A percentile compares a stretch with the other conserved stretches of the same genome.
Conservation (phyloP, 1,139 yeast species). For the Komagataea norvegica region DNA sequence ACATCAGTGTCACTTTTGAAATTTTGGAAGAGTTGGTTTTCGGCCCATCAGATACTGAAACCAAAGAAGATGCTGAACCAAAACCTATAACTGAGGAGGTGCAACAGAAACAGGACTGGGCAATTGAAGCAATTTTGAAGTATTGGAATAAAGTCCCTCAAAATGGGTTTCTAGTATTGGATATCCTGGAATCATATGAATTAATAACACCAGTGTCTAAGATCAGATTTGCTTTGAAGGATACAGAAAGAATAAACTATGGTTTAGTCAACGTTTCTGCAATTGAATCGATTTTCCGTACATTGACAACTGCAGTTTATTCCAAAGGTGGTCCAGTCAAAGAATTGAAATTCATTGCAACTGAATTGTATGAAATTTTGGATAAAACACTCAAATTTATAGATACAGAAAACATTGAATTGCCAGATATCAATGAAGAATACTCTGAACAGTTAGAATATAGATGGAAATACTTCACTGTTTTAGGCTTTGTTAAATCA, state of each 20-base stretch:
- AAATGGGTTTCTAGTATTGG: constrained; percentile 69
- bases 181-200: constrained; percentile 51
- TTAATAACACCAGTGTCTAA: constrained; percentile 42
- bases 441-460: constrained; percentile 21
- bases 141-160: constrained; percentile 83
- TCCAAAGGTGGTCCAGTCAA: constrained; percentile 16
- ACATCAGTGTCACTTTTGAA: constrained; percentile 52
- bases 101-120: constrained; percentile 35
- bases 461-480: constrained; percentile 35
- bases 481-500: constrained; percentile 34
- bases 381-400: constrained; percentile 19
- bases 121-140: constrained; percentile 62
- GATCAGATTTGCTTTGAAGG: constrained; percentile 39
- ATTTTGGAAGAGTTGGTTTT: constrained; percentile 46
- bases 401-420: constrained; percentile 26
- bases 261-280: constrained; percentile 34
- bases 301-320: constrained; percentile 26
- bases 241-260: constrained; percentile 25
- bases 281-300: constrained; percentile 34
- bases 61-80: constrained; percentile 7
- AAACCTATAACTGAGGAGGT: constrained; percentile 10
- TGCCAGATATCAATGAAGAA: constrained; percentile 27
- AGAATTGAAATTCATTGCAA: constrained; percentile 33
- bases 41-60: constrained; percentile 12
- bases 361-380: constrained; percentile 10